Evolutionary conservation across 2,329 filamentous ascomycete species (phyloP).

Genomic region (Diplodia scrobiculata): DNA sequence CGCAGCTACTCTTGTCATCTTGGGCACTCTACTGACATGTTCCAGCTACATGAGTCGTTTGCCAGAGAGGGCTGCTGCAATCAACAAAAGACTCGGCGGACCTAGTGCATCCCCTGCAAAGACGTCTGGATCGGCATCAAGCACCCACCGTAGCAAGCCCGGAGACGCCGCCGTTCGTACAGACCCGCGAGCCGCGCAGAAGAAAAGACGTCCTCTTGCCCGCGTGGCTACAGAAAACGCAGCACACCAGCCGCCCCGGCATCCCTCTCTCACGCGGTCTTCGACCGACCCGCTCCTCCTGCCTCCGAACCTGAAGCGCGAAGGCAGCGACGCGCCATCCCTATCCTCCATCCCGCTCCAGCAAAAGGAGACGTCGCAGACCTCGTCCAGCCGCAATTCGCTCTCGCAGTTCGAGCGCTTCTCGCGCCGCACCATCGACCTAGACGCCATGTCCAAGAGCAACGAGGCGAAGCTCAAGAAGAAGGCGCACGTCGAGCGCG

Average conservation of each 20-base stretch:
- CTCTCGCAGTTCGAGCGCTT: constrained; percentile 51
- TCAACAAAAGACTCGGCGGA: constrained; percentile 76
- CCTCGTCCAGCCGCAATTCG: constrained; percentile 41
- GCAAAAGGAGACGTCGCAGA: constrained; percentile 47
- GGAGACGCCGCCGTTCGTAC: constrained; percentile 39
- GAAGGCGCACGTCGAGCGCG: constrained; percentile 67
- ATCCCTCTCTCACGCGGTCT: constrained; percentile 67
- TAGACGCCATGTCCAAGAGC: constrained; percentile 56
- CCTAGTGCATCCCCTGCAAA: constrained; percentile 63
- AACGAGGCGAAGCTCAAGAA: constrained; percentile 63
- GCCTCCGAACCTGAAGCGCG: constrained; percentile 64
- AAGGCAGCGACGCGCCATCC: constrained; percentile 62
- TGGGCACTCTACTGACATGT: not conserved
- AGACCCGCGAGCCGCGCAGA: constrained; percentile 43
- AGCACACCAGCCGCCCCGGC: constrained; percentile 38
- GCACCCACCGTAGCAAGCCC: constrained; percentile 46
- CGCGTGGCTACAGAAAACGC: constrained; percentile 62
- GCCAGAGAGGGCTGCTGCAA: constrained; percentile 68
- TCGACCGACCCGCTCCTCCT: constrained; percentile 64
- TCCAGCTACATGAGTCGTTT: constrained; percentile 72
- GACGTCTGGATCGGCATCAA: constrained; percentile 50
- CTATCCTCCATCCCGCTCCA: constrained; percentile 55
- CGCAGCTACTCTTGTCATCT: not conserved
- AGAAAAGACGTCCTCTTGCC: constrained; percentile 58
- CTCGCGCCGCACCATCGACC: constrained; percentile 57